phyloP scores from a whole-genome alignment of 345 rosid genomes.

The Boechera divaricarpa region DNA sequence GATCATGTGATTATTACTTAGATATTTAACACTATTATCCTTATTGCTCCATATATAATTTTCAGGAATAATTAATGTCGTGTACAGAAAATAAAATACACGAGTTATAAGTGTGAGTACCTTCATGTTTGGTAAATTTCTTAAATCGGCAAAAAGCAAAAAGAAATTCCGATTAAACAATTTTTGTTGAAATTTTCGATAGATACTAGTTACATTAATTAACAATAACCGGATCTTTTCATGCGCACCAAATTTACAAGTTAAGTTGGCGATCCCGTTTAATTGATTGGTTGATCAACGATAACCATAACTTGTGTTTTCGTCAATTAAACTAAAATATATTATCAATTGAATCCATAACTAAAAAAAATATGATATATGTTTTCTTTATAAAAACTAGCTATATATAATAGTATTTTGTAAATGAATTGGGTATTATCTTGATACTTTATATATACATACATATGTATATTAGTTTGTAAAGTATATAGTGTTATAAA shows the following conservation, averaged over 20 bases:
- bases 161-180: background rate
- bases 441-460: background rate
- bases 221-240: too few species aligned
- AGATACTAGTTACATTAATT: too few species aligned
- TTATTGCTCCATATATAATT: background rate
- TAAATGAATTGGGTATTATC: background rate
- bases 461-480: slow-evolving; percentile 1
- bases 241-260: background rate
- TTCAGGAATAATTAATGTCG: too few species aligned
- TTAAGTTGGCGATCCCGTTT: background rate
- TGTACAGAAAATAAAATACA: background rate
- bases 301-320: background rate
- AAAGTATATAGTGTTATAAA: background rate
- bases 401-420: background rate
- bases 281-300: background rate
- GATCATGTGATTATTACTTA: too few species aligned
- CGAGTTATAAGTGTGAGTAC: background rate
- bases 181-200: background rate
- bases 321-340: background rate
- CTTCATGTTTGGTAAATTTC: background rate
- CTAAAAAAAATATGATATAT: background rate
- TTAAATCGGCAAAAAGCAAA: background rate
- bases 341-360: background rate
- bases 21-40: too few species aligned
- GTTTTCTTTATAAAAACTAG: background rate